phyloP scores from a whole-genome alignment of 2,329 filamentous ascomycete species.

The Fusarium goolgardi region DNA sequence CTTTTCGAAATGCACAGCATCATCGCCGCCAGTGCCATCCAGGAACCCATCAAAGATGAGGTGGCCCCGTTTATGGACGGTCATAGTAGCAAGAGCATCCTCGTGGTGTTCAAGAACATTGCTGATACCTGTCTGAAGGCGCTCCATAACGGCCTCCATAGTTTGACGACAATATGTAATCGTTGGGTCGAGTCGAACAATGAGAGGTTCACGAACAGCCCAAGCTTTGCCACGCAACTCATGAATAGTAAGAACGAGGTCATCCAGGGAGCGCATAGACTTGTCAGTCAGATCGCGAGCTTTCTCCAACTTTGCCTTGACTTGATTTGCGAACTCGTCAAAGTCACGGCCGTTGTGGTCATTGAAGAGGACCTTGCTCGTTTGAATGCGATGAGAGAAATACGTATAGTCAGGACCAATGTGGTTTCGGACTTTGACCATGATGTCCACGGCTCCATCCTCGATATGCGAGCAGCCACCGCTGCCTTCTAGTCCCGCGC shows the following conservation, averaged over 20 bases:
- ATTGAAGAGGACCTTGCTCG: slow-evolving; percentile 59
- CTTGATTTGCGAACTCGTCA: slow-evolving; percentile 55
- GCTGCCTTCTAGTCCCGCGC: slow-evolving; percentile 52
- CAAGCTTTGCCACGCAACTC: slow-evolving; percentile 61
- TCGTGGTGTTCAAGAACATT: slow-evolving; percentile 62
- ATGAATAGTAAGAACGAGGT: slow-evolving; percentile 61
- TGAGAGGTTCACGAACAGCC: slow-evolving; percentile 59
- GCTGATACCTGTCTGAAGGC: slow-evolving; percentile 62
- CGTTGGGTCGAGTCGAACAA: slow-evolving; percentile 57
- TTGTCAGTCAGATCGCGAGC: slow-evolving; percentile 57
- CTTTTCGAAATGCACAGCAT: slow-evolving; percentile 47
- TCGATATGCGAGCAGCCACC: slow-evolving; percentile 56
- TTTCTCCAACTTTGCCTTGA: slow-evolving; percentile 54
- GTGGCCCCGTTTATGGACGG: slow-evolving; percentile 64
- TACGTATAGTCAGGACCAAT: slow-evolving; percentile 61
- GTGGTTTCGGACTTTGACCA: slow-evolving; percentile 61
- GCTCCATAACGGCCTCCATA: slow-evolving; percentile 62
- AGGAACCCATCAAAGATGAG: slow-evolving; percentile 54
- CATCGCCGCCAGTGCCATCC: slow-evolving; percentile 51
- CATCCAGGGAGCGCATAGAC: slow-evolving; percentile 56
- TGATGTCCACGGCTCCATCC: slow-evolving; percentile 59
- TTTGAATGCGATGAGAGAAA: slow-evolving; percentile 57
- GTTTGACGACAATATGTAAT: slow-evolving; percentile 58
- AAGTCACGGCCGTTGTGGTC: slow-evolving; percentile 58
- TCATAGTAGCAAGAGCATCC: slow-evolving; percentile 58